Conservation (phyloP, 495 filamentous ascomycete genomes). For the Glutinoglossum americanum region DNA sequence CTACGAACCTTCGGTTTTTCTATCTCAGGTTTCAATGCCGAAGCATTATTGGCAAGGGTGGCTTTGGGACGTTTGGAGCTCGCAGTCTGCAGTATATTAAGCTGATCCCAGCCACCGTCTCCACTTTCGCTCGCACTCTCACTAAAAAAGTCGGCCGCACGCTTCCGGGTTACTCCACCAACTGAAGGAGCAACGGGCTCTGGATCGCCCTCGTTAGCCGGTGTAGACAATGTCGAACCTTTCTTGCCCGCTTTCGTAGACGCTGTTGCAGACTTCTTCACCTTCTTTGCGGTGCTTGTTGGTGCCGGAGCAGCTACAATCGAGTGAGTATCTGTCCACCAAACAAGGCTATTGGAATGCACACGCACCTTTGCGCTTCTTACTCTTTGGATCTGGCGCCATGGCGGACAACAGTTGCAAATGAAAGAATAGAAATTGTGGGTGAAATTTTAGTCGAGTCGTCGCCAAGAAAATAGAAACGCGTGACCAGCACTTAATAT, state of each 20-base stretch:
- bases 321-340: neutral
- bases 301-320: neutral
- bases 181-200: neutral
- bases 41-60: no score
- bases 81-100: slow-evolving; percentile 7
- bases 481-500: no score
- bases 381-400: slow-evolving; percentile 46
- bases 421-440: neutral
- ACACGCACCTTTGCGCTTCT: slow-evolving; percentile 50
- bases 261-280: neutral
- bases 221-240: no score
- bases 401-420: slow-evolving; percentile 19
- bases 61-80: neutral
- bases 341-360: neutral
- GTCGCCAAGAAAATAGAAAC: neutral
- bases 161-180: slow-evolving; percentile 25
- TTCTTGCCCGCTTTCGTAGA: slow-evolving; percentile 7
- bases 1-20: neutral
- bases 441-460: neutral
- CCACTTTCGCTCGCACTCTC: slow-evolving; percentile 19
- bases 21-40: slow-evolving; percentile 10
- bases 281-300: neutral
- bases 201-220: no score
- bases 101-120: slow-evolving; percentile 16
- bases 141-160: slow-evolving; percentile 28